Base-by-base conservation (phyloP, 352 stramenopile species). In the Phytophthora pinifolia region DNA sequence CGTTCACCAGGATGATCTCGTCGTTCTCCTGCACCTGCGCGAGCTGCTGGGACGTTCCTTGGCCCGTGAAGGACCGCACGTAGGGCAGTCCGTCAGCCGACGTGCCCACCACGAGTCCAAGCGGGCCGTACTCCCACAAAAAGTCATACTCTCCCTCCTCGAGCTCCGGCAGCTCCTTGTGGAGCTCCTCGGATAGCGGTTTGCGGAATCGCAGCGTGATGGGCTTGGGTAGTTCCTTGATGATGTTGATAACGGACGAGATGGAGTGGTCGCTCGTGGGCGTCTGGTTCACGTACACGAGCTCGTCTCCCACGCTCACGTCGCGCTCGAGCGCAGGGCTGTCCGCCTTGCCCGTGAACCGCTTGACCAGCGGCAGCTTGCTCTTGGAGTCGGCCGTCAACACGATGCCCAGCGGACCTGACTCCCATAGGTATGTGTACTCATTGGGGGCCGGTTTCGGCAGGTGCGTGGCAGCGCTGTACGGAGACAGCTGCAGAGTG, bases 1-100 rank as follows among this genome's bases (percentile, higher is more conserved):
- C 70, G 54, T 94, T 94, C 39, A 94, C 83, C 55, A 92, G 71
- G 33, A 92, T 67, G 57, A 94, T 89, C 66, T 91, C 80, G 46
- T 94, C 83, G 37, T 85, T 82, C 57, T 84, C 72, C 48, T 83
- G 73, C 4, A 94, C 82, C 9, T 88, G 68, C 6, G 63, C 44
- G 4, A 94, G 62, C 41, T 94, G 78, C 18, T 71, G 71, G 1
- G 81, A 94, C 34, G 79, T 89, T 13, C 83, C 83, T 36, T 88
- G 82, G n/a, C 83, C 81, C 13, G 83, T 94, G 48, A 94, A 87
- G 10, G 79, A 88, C 34, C 83, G 79, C 13, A 94, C 83, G 50
- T 88, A 92, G 5, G 83, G 79, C 27, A 89, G 44, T 8, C 78
- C 78, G 0, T 62, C 54, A 1, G 65, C 54, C 3, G 79, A 85